Base-by-base conservation (phyloP, 208 protist species). In the Crithidia mellificae region DNA sequence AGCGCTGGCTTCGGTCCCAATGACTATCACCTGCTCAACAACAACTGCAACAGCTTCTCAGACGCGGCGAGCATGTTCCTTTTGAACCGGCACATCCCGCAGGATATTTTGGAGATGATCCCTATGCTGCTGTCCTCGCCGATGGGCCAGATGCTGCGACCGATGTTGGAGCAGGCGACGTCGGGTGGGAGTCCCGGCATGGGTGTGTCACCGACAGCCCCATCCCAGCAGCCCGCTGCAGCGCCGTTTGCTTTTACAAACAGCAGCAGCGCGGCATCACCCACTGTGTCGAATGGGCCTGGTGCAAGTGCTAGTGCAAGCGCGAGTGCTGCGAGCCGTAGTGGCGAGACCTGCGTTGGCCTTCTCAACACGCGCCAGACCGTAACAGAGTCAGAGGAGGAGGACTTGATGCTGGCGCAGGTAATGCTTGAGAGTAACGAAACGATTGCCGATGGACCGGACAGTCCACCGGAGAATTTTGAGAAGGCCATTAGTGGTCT, bases 41-140 rank as follows among this genome's bases (percentile, higher is more conserved):
- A 94, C 63, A 98, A 98, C 83, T 98, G 96, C 80, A 98, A 98
- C 76, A 86, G 97, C 78, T 98, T 98, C 55, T 92, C 96, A 3
- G 86, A 97, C 29, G 89, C 77, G 24, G 85, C 88, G 17, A 66
- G 69, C 8, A 67, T 80, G 24, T 97, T 93, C 78, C 62, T 97
- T n/a, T 56, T 95, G 2, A 51, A 55, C 8, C 54, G 63, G 15
- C 74, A 85, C 68, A 94, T 93, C 64, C 78, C 78, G 2, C 65
- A 61, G 36, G 87, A 96, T 67, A 80, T 98, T 12, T 66, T 81
- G 4, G 74, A 89, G 34, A 92, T 96, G 82, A 87, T 95, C 47
- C 78, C 80, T 0, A 70, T 77, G 20, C 67, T 98, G 43, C 72
- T 98, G 36, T 32, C 68, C 0, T 93, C 94, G 1, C 89, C 92